Evolutionary conservation across 1,139 yeast genomes (phyloP).

Genomic region (Pneumocystis carinii): DNA sequence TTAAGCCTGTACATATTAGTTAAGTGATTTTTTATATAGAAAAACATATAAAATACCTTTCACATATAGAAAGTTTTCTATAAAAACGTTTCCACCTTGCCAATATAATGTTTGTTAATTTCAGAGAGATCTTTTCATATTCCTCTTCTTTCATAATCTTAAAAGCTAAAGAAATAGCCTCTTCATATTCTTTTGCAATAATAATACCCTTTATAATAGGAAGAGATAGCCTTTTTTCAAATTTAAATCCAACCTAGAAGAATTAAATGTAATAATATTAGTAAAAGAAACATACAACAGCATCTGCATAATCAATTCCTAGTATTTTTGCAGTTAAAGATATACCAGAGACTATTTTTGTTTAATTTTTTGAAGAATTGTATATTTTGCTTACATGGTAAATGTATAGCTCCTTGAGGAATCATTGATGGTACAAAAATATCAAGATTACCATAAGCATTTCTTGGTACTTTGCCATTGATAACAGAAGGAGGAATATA

Average conservation of each 20-base stretch:
- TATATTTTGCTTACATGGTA: constrained; percentile 30
- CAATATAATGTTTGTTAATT: constrained; percentile 39
- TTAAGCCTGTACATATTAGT: not conserved
- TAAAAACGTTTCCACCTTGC: constrained; percentile 60
- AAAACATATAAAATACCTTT: constrained; percentile 26
- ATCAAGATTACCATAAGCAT: constrained; percentile 72
- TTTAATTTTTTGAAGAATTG: constrained; percentile 1
- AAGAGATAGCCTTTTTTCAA: constrained; percentile 33
- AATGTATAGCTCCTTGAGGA: constrained; percentile 63
- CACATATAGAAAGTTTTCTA: constrained; percentile 52
- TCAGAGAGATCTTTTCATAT: constrained; percentile 32
- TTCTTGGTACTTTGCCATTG: constrained; percentile 56
- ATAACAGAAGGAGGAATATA: constrained; percentile 51
- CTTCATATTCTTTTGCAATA: constrained; percentile 46
- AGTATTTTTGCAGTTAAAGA: constrained; percentile 51
- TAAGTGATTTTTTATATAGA: not conserved
- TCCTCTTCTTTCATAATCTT: constrained; percentile 43
- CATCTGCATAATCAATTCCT: constrained; percentile 69
- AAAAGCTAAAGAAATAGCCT: constrained; percentile 47
- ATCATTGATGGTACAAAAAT: constrained; percentile 63
- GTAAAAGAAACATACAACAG: constrained; percentile 30
- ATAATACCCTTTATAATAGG: constrained; percentile 69
- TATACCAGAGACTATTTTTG: not conserved
- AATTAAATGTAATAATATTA: not conserved
- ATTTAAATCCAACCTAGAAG: constrained; percentile 53